Evolutionary conservation across 1,284 basidiomycete genomes (phyloP), one percentile per base, ranked within the genome.

Genomic region (Chalciporus piperatoides): DNA sequence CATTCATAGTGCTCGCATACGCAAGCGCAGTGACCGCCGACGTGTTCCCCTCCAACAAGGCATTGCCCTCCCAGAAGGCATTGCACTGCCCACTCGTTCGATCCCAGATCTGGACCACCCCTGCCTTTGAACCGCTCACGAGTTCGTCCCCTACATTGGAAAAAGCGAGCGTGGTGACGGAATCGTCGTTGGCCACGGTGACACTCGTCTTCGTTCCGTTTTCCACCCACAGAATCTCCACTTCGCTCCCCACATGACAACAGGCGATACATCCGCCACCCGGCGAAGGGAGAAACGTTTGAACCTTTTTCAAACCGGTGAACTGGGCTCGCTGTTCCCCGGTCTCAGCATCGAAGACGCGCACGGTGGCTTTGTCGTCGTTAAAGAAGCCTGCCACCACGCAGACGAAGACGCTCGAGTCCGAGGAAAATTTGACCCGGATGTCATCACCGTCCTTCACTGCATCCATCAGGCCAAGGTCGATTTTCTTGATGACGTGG

Each of bases 31-130:
- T 60, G 32, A 63, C 59, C 44, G 10, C 25, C 8, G 51, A 32
- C 14, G 30, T 14, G 28, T 12, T 28, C 28, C 11, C 11, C 9
- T 28, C 27, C 21, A 23, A 23, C 25, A 25, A 53, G 2, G 46
- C 30, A 23, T 56, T 42, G 1, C 0, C 46, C 2, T 4, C 36
- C 9, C 59, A 41, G 11, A 35, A 51, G 23, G 57, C 50, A 36
- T 41, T 60, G 48, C 57, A 60, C 11, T 35, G 24, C 6, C 59
- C 51, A 30, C 40, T 51, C 0, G 36, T 19, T 15, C 44, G 48
- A 17, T 63, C 52, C 61, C 61, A 60, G 3, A 63, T 4, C 0
- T 23, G 41, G 11, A 63, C 57, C 1, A 43, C 28, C 5, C 59
- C 61, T 2, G 23, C 7, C 11, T 52, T 7, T 17, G 45, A 59